Percentiles rank a stretch among this genome's conserved stretches.
Conservation (phyloP, 2,329 filamentous ascomycete species). For the Paracorniculantispora psalliotae region DNA sequence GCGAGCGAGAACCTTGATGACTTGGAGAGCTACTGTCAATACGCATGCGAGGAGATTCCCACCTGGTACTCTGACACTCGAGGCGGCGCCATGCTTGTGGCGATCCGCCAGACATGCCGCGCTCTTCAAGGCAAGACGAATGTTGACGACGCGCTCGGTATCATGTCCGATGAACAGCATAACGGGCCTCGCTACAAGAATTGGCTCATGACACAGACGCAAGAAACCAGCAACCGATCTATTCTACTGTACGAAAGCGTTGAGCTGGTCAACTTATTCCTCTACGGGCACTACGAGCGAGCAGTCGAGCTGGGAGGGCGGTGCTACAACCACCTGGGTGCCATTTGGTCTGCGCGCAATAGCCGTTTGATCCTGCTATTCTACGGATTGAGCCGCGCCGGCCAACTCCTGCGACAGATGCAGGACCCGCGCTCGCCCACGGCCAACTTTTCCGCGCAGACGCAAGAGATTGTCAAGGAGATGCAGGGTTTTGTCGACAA, state of each 20-base stretch:
- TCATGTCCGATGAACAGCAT: slow-evolving; percentile 67
- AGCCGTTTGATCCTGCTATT: slow-evolving; percentile 54
- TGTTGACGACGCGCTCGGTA: slow-evolving; percentile 41
- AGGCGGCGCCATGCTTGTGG: slow-evolving; percentile 65
- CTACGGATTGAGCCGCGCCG: slow-evolving; percentile 53
- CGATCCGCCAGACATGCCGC: slow-evolving; percentile 60
- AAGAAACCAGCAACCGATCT: slow-evolving; percentile 59
- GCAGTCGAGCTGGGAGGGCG: slow-evolving; percentile 52
- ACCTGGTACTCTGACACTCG: slow-evolving; percentile 68
- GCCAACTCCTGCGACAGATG: slow-evolving; percentile 44
- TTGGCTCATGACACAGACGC: slow-evolving; percentile 49
- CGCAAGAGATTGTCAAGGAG: slow-evolving; percentile 45
- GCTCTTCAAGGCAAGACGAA: slow-evolving; percentile 72
- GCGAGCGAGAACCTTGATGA: slow-evolving; percentile 64
- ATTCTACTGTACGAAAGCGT: slow-evolving; percentile 64
- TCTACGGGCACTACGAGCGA: slow-evolving; percentile 58
- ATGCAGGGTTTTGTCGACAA: slow-evolving; percentile 52
- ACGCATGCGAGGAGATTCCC: slow-evolving; percentile 67
- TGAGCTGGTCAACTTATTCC: slow-evolving; percentile 57
- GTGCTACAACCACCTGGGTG: slow-evolving; percentile 41
- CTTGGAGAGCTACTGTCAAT: slow-evolving; percentile 65
- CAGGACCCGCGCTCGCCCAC: slow-evolving; percentile 42
- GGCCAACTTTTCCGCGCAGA: slow-evolving; percentile 38
- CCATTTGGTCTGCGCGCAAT: slow-evolving; percentile 57
- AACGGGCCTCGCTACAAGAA: slow-evolving; percentile 52